Conservation (phyloP, 768 basidiomycete genomes). For the Macrolepiota albuminosa region DNA sequence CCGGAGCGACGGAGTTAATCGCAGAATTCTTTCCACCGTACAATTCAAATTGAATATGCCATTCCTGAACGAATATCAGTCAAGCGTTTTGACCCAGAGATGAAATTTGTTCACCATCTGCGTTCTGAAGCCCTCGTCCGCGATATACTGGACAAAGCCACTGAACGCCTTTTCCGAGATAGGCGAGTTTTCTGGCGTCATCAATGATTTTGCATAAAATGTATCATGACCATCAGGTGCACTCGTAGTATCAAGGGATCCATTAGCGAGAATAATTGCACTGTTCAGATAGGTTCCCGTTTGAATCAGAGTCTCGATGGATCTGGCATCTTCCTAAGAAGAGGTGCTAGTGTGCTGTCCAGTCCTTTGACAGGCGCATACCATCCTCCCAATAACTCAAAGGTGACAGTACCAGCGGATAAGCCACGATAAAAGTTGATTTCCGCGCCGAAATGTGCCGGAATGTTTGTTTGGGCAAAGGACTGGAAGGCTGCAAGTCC, state of each 20-base stretch:
- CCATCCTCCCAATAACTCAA: constrained; percentile 27
- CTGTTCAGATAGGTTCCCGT: constrained; percentile 1
- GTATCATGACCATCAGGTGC: constrained; percentile 21
- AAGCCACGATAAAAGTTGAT: constrained; percentile 26
- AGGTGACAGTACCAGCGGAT: constrained; percentile 21
- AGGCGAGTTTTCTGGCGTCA: constrained; percentile 24
- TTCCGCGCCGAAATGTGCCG: constrained; percentile 30
- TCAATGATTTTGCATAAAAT: constrained; percentile 28
- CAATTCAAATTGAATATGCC: constrained; percentile 37
- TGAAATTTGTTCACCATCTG: constrained; percentile 15
- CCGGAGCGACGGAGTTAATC: constrained; percentile 33
- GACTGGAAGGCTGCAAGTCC: constrained; percentile 29
- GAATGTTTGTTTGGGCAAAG: constrained; percentile 26
- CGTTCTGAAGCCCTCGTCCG: constrained; percentile 27
- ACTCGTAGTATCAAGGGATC: constrained; percentile 14
- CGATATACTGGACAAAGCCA: constrained; percentile 4
- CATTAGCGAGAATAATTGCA: neutral
- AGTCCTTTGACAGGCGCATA: neutral
- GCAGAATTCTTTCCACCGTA: constrained; percentile 42
- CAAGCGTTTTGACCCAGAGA: neutral
- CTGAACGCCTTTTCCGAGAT: constrained; percentile 24
- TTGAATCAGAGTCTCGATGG: neutral
- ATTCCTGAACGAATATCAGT: constrained; percentile 17
- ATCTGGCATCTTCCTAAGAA: neutral
- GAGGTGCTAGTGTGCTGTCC: neutral